Evolutionary conservation across 768 basidiomycete genomes (phyloP).

Genomic region (Thelephora ganbajun): DNA sequence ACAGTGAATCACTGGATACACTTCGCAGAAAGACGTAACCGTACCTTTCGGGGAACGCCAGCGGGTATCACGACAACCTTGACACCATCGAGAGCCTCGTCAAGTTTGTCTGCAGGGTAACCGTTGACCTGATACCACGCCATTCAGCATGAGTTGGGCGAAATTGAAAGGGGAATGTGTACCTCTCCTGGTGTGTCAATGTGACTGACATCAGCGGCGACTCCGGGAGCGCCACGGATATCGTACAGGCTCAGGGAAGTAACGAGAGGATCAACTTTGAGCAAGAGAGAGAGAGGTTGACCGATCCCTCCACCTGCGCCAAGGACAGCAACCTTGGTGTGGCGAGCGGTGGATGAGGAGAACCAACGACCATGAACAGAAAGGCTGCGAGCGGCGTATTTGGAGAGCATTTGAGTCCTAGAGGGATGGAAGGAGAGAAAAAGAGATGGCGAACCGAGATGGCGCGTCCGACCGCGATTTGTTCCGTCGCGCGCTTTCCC

Average conservation of each 20-base stretch:
- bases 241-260: slow-evolving; percentile 80
- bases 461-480: no score
- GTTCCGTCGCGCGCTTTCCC: no score
- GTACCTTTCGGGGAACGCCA: slow-evolving; percentile 96
- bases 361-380: slow-evolving; percentile 48
- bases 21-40: slow-evolving; percentile 7
- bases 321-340: slow-evolving; percentile 88
- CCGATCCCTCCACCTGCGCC: slow-evolving; percentile 99
- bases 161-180: slow-evolving; percentile 14
- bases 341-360: slow-evolving; percentile 58
- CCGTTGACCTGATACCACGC: slow-evolving; percentile 46
- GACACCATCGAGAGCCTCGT: slow-evolving; percentile 77
- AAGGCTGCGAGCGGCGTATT: slow-evolving; percentile 44
- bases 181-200: slow-evolving; percentile 79
- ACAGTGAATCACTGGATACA: slow-evolving; percentile 13
- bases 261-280: slow-evolving; percentile 88
- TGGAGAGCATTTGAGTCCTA: slow-evolving; percentile 41
- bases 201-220: slow-evolving; percentile 94
- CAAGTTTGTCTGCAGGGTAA: slow-evolving; percentile 76
- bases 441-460: no score
- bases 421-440: no score
- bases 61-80: slow-evolving; percentile 96
- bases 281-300: slow-evolving; percentile 86
- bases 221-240: slow-evolving; percentile 92
- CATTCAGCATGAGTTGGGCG: background rate